Percentiles rank a stretch among this genome's conserved stretches.
phyloP scores from a whole-genome alignment of 2,329 filamentous ascomycete species.

The Trichoderma aggressivum region DNA sequence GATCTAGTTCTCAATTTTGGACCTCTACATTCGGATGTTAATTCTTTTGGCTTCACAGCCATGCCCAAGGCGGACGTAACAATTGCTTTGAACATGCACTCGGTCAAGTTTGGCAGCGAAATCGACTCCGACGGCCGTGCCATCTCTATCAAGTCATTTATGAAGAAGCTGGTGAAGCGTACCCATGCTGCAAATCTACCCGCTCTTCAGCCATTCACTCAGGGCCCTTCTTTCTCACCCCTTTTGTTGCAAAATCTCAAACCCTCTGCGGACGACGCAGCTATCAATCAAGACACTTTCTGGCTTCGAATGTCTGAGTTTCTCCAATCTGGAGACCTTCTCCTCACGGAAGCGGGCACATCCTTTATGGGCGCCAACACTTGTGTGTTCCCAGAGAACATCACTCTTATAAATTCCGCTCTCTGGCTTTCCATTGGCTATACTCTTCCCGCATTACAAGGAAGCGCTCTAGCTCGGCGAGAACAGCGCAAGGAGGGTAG shows the following conservation, averaged over 20 bases:
- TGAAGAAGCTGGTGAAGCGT: slow-evolving; percentile 30
- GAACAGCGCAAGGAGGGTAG: slow-evolving; percentile 31
- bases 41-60: slow-evolving; percentile 39
- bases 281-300: slow-evolving; percentile 47
- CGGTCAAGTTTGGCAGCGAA: not conserved
- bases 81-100: slow-evolving; percentile 29
- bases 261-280: slow-evolving; percentile 24
- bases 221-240: slow-evolving; percentile 28
- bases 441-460: slow-evolving; percentile 56
- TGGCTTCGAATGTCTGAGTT: slow-evolving; percentile 46
- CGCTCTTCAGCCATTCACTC: slow-evolving; percentile 24
- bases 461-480: slow-evolving; percentile 51
- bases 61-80: slow-evolving; percentile 34
- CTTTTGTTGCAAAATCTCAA: not conserved
- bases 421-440: slow-evolving; percentile 61
- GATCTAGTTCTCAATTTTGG: slow-evolving; percentile 47
- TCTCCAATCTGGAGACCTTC: slow-evolving; percentile 50
- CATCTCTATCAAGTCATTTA: slow-evolving; percentile 26
- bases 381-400: slow-evolving; percentile 47
- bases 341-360: slow-evolving; percentile 58
- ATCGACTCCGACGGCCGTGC: slow-evolving; percentile 25
- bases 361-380: slow-evolving; percentile 52
- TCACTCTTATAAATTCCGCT: slow-evolving; percentile 46
- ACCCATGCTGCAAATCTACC: slow-evolving; percentile 27
- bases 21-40: slow-evolving; percentile 45